These are phyloP conservation scores for Lyophyllum shimeji DNA, from an alignment of 768 basidiomycete species.

Conservation along the genomic window DNA sequence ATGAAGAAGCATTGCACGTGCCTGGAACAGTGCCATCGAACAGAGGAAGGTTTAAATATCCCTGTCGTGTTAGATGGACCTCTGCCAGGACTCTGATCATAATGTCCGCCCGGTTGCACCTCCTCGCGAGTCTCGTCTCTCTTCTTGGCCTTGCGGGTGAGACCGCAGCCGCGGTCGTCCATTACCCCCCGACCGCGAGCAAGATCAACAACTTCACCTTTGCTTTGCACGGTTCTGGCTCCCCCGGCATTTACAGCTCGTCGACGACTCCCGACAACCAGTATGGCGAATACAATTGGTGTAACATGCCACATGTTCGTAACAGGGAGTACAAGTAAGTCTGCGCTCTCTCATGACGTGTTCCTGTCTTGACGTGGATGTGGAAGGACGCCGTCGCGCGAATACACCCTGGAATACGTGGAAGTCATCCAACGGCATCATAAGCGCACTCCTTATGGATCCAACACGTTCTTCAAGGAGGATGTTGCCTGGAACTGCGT, in stretches of 20 bases:
- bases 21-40: neutral
- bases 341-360: neutral
- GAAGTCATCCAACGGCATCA: constrained; percentile 55
- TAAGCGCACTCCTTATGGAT: constrained; percentile 50
- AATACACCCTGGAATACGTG: constrained; percentile 42
- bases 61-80: neutral
- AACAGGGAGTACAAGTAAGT: constrained; percentile 42
- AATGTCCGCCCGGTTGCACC: constrained; percentile 5
- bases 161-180: constrained; percentile 23
- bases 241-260: constrained; percentile 47
- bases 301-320: constrained; percentile 55
- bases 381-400: constrained; percentile 32
- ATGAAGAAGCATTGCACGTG: constrained; percentile 3
- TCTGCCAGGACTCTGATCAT: neutral
- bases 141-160: constrained; percentile 9
- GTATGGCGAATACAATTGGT: constrained; percentile 53
- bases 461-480: constrained; percentile 52
- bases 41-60: constrained; percentile 1
- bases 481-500: constrained; percentile 43
- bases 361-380: neutral
- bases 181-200: constrained; percentile 39
- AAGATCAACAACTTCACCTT: constrained; percentile 45
- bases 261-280: constrained; percentile 34
- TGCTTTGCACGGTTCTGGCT: constrained; percentile 38
- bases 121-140: constrained; percentile 12